Evolutionary conservation across 805 yeast species (phyloP).

Genomic region (Metschnikowia cubensis): DNA sequence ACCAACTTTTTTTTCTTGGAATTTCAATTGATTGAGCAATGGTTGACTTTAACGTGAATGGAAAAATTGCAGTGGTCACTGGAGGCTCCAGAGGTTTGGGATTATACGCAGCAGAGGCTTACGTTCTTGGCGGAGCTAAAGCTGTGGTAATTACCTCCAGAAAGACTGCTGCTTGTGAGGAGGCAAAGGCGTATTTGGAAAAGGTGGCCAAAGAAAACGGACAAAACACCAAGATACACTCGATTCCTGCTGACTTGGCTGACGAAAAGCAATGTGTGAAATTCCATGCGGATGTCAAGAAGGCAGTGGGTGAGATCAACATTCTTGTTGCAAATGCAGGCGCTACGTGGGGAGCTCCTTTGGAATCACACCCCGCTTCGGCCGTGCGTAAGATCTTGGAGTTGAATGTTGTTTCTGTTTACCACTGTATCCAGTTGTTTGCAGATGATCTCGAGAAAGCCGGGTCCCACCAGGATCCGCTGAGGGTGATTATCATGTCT

Average conservation of each 20-base stretch:
- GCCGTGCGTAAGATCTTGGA: constrained; percentile 62
- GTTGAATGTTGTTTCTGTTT: constrained; percentile 66
- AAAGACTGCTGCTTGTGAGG: constrained; percentile 56
- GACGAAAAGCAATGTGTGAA: constrained; percentile 44
- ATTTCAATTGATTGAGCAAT: constrained; percentile 15
- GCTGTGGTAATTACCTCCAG: constrained; percentile 62
- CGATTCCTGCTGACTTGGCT: constrained; percentile 58
- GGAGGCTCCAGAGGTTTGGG: constrained; percentile 80
- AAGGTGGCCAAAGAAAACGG: constrained; percentile 33
- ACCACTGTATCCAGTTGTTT: constrained; percentile 59
- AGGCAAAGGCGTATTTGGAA: constrained; percentile 44
- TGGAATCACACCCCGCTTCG: constrained; percentile 54
- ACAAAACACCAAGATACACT: constrained; percentile 27
- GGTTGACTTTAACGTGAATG: constrained; percentile 49
- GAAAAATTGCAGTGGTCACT: constrained; percentile 63
- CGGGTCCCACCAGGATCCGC: constrained; percentile 52
- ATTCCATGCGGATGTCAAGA: constrained; percentile 40
- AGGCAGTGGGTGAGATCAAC: constrained; percentile 45
- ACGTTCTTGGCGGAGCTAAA: constrained; percentile 58
- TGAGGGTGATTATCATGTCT: constrained; percentile 62
- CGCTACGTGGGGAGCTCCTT: constrained; percentile 70
- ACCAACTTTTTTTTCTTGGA: neutral
- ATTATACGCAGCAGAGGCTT: constrained; percentile 59
- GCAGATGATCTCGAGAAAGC: constrained; percentile 53
- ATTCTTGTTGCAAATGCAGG: constrained; percentile 76